Conservation (phyloP, 768 basidiomycete species). For the Clavulina sp. region DNA sequence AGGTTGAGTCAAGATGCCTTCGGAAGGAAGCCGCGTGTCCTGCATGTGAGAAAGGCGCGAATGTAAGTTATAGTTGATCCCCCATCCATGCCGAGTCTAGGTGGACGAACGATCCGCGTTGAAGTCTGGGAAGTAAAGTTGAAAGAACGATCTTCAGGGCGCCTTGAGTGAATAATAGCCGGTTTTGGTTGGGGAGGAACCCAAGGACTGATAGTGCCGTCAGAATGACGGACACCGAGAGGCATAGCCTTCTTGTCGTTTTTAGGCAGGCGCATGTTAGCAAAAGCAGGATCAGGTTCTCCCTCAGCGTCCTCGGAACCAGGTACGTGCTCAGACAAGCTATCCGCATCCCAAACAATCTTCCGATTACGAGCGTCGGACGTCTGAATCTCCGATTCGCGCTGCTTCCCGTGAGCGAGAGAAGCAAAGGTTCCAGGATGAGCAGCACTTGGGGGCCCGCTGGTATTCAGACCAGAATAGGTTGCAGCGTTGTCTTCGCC, state of each 20-base stretch:
- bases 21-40: background rate
- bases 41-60: background rate
- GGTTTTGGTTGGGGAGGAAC: background rate
- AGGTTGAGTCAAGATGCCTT: too few species aligned
- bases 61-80: background rate
- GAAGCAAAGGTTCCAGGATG: conserved; percentile 14
- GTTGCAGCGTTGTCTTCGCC: conserved; percentile 38
- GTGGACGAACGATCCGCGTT: background rate
- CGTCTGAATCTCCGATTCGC: conserved; percentile 34
- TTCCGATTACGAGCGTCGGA: conserved; percentile 44
- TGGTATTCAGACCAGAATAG: conserved; percentile 33
- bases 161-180: background rate
- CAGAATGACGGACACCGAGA: background rate
- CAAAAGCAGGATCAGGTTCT: background rate
- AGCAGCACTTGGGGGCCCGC: too few species aligned
- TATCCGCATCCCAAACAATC: conserved; percentile 47
- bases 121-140: background rate
- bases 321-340: background rate
- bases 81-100: background rate
- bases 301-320: background rate
- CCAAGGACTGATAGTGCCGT: background rate
- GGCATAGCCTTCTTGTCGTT: background rate
- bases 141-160: background rate
- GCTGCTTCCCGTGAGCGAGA: conserved; percentile 16
- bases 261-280: background rate